Percentiles rank a stretch among this genome's conserved stretches.
Conservation (phyloP, 208 protist genomes). For the Trypanosomatidae sp. region DNA sequence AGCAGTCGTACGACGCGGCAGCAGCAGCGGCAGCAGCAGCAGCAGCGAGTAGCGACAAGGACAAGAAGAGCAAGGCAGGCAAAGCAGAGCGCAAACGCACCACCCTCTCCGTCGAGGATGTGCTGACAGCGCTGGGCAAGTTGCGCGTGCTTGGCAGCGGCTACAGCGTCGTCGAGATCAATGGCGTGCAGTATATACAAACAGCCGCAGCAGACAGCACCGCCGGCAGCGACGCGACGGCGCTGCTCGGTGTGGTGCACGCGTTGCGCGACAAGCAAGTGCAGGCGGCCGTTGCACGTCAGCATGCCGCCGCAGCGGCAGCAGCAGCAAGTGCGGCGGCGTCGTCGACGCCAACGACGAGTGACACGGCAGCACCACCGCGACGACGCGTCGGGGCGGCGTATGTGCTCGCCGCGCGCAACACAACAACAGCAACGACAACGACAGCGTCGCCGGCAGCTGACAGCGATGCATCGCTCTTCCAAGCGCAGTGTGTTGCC, state of each 20-base stretch:
- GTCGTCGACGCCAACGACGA: too few species aligned
- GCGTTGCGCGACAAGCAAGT: constrained; percentile 25
- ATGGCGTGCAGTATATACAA: constrained; percentile 61
- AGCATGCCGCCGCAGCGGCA: too few species aligned
- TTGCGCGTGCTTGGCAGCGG: constrained; percentile 54
- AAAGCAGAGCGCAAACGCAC: constrained; percentile 7
- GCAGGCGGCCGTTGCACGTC: neutral
- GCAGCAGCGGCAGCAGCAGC: constrained; percentile 2
- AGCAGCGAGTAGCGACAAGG: neutral
- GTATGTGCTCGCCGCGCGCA: too few species aligned
- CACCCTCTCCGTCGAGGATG: constrained; percentile 46
- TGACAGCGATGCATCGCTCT: too few species aligned
- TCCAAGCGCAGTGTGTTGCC: constrained; percentile 22
- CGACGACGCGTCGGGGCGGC: too few species aligned
- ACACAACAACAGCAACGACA: too few species aligned
- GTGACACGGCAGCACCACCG: too few species aligned
- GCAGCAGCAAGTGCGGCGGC: too few species aligned
- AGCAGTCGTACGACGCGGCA: constrained; percentile 34
- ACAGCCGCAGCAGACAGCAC: constrained; percentile 60
- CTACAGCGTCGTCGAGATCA: constrained; percentile 62
- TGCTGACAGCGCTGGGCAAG: constrained; percentile 56
- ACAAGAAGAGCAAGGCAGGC: neutral
- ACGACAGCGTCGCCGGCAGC: too few species aligned
- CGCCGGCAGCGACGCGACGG: constrained; percentile 34
- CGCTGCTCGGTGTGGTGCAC: constrained; percentile 48